Base-by-base conservation (phyloP, 202 grass and related monocot species). In the Alloteropsis angusta region DNA sequence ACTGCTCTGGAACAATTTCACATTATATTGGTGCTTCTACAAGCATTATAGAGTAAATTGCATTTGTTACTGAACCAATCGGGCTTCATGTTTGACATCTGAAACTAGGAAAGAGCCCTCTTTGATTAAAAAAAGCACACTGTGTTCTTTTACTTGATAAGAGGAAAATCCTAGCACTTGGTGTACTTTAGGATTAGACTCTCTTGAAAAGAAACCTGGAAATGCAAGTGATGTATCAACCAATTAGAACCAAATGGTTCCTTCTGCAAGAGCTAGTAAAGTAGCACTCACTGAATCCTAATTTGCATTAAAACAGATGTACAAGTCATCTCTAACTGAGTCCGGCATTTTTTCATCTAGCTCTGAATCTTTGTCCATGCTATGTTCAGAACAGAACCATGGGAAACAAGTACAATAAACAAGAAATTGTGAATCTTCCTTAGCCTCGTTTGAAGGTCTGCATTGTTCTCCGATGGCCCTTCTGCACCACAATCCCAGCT, bases 401-500 rank as follows among this genome's bases (percentile, higher is more conserved):
- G 82, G 0, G 95, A 97, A 54, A 97, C 66, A 72, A 94, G 92
- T 43, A 94, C 60, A 54, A 97, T 80, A 77, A 94, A 94, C 48
- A 94, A 78, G 70, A 90, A 90, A 81, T 92, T 97, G 53, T 87
- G 76, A 85, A 94, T 92, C 74, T 97, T 89, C 73, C 86, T 94
- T 82, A 92, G 74, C 59, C 95, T 89, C 5, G 16, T 89, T 69
- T 89, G 85, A 82, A 98, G 95, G 34, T 94, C 81, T 81, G 65
- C 55, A 72, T 46, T 82, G 58, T 87, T 75, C 54, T 89, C 83
- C 1, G 95, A 89, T 16, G 81, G 71, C 18, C 92, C 95, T 90
- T 94, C 95, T 81, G 85, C 85, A 63, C 95, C 95, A 37, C 92
- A 98, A 74, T 98, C 95, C 95, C 95, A 98, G 71, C 89, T 94